Percentiles rank a stretch among this genome's conserved stretches.
Evolutionary conservation across 352 stramenopile genomes (phyloP).

Genomic region (Pythium coloratum): DNA sequence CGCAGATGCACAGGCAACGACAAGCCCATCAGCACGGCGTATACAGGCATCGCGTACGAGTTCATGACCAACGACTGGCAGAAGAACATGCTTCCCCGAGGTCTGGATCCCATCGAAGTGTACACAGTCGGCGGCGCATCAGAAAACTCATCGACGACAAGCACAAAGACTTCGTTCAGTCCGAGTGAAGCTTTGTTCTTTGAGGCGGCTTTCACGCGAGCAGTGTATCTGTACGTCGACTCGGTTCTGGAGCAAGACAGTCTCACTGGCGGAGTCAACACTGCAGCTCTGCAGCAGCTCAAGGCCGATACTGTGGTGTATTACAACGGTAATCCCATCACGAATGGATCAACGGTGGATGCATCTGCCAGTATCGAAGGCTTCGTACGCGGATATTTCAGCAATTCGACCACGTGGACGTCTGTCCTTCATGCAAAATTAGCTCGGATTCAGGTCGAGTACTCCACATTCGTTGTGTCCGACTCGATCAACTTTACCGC

Average conservation of each 20-base stretch:
- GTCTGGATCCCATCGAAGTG: background rate
- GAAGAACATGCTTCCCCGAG: background rate
- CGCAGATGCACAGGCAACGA: background rate
- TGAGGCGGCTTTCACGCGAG: background rate
- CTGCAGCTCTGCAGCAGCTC: background rate
- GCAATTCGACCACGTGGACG: background rate
- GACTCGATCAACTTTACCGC: constrained; percentile 7
- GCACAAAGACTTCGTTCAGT: background rate
- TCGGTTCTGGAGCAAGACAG: background rate
- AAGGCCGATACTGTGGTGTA: background rate
- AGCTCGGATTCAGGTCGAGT: constrained; percentile 9
- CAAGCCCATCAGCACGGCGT: background rate
- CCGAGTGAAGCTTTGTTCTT: background rate
- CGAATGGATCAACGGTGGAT: background rate
- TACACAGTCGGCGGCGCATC: background rate
- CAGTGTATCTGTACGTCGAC: background rate
- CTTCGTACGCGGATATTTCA: constrained; percentile 12
- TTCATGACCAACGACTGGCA: background rate
- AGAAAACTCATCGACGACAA: background rate
- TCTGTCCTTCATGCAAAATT: constrained; percentile 10
- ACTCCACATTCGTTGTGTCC: background rate
- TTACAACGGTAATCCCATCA: background rate
- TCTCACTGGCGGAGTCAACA: background rate
- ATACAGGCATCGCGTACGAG: background rate
- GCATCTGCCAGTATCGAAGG: background rate